Percentiles rank a stretch among this genome's conserved stretches.
Conservation (phyloP, 2,329 filamentous ascomycete genomes). For the Stromatinia cepivora region DNA sequence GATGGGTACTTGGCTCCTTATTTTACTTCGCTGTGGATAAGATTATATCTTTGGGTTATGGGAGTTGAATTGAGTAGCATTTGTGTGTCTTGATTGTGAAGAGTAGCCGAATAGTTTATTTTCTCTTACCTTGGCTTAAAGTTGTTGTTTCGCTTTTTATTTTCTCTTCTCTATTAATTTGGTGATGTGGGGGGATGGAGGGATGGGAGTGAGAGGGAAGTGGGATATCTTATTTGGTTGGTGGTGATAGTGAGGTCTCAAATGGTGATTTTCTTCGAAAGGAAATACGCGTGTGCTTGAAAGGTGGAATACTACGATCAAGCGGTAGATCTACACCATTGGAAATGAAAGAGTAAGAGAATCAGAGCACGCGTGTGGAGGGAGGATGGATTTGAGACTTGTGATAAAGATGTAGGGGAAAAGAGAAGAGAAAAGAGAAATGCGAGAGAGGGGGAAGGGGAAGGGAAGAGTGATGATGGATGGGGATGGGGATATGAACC, state of each 20-base stretch:
- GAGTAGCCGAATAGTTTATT: slow-evolving; percentile 16
- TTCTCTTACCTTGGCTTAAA: slow-evolving; percentile 8
- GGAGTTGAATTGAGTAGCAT: slow-evolving; percentile 21
- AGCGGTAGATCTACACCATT: background rate
- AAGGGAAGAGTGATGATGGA: background rate
- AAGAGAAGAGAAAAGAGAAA: background rate
- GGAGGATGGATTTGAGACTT: background rate
- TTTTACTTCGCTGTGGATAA: slow-evolving; percentile 16
- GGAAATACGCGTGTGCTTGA: background rate
- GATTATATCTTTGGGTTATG: slow-evolving; percentile 18
- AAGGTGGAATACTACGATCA: background rate
- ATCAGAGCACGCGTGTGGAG: background rate
- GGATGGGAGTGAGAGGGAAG: background rate
- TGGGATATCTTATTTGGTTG: slow-evolving; percentile 4
- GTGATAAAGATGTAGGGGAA: background rate
- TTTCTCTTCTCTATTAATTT: slow-evolving; percentile 21
- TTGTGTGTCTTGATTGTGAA: slow-evolving; percentile 16
- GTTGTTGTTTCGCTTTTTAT: slow-evolving; percentile 20
- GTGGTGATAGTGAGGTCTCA: background rate
- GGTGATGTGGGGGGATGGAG: background rate
- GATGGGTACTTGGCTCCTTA: background rate
- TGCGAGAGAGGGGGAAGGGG: background rate
- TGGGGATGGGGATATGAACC: slow-evolving; percentile 10
- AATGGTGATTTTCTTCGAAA: background rate
- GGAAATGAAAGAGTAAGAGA: background rate